Percentiles rank a stretch among this genome's conserved stretches.
Evolutionary conservation across 371 early-diverging fungal genomes (phyloP).

Genomic region (Mucor irregularis): DNA sequence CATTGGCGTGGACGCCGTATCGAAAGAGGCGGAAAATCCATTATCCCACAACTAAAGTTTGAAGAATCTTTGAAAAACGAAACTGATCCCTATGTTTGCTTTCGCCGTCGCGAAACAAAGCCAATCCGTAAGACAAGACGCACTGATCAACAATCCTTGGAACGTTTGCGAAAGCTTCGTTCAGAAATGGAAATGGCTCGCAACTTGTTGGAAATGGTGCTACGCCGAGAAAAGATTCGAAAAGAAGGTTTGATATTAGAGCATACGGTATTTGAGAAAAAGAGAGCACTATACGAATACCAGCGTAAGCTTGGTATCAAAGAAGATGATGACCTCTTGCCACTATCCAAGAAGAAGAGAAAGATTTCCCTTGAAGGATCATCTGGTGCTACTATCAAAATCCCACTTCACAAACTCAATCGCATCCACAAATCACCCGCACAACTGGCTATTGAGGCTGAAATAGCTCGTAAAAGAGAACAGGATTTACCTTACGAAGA

Average conservation of each 20-base stretch:
- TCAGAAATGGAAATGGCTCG: slow-evolving; percentile 77
- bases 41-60: slow-evolving; percentile 64
- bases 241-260: slow-evolving; percentile 72
- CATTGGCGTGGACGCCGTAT: slow-evolving; percentile 41
- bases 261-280: slow-evolving; percentile 60
- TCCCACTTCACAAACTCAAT: slow-evolving; percentile 30
- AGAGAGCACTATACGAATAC: slow-evolving; percentile 55
- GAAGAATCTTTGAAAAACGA: slow-evolving; percentile 75
- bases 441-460: slow-evolving; percentile 39
- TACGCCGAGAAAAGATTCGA: slow-evolving; percentile 75
- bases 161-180: slow-evolving; percentile 80
- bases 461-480: slow-evolving; percentile 43
- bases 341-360: slow-evolving; percentile 38
- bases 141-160: slow-evolving; percentile 81
- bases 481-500: slow-evolving; percentile 50
- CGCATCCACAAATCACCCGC: slow-evolving; percentile 19
- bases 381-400: slow-evolving; percentile 35
- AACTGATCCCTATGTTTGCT: slow-evolving; percentile 93
- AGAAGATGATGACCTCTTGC: slow-evolving; percentile 50
- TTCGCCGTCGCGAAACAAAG: slow-evolving; percentile 91
- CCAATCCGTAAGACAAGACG: slow-evolving; percentile 85
- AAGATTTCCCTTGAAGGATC: slow-evolving; percentile 29
- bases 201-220: slow-evolving; percentile 76
- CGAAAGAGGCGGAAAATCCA: slow-evolving; percentile 48
- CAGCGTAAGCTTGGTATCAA: slow-evolving; percentile 59